phyloP scores from a whole-genome alignment of 176 grass and related monocot species.

The Hordeum vulgare region MorexV3_pseudomolecules_assembly NC_058518.1:478003289-478003788 shows the following conservation, averaged over 20 bases:
- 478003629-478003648: constrained; percentile 38
- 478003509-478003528: constrained; percentile 43
- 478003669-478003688: constrained; percentile 55
- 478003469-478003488: neutral
- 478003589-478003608: constrained; percentile 49
- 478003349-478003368: constrained; percentile 58
- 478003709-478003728: constrained; percentile 46
- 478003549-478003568: constrained; percentile 65
- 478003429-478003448: constrained; percentile 10
- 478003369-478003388: constrained; percentile 9
- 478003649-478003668: constrained; percentile 55
- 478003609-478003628: constrained; percentile 47
- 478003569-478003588: constrained; percentile 57
- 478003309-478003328: constrained; percentile 81
- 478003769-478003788: constrained; percentile 29
- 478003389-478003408: neutral
- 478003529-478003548: constrained; percentile 51
- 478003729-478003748: constrained; percentile 62
- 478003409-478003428: neutral
- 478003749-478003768: constrained; percentile 29
- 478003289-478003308: constrained; percentile 48
- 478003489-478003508: neutral
- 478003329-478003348: constrained; percentile 81
- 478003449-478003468: neutral
- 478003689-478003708: constrained; percentile 41